Evolutionary conservation across 78 protist genomes (phyloP).

Genomic region (Dictyostelium purpureum): DNA sequence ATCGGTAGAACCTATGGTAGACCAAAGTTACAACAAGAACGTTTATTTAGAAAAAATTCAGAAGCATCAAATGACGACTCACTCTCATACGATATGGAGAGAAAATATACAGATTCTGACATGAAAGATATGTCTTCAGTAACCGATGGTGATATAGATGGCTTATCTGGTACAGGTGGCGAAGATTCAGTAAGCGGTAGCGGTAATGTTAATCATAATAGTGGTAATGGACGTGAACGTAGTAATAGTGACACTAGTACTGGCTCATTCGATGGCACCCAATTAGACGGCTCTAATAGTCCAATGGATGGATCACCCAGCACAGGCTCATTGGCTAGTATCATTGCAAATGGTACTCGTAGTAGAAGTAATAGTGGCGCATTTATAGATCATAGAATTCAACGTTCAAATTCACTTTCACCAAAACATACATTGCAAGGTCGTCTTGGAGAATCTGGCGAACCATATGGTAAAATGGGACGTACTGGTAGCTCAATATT

Average conservation of each 20-base stretch:
- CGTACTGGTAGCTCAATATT: neutral
- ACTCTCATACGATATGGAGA: constrained; percentile 24
- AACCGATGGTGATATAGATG: neutral
- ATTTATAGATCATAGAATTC: constrained; percentile 42
- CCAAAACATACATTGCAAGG: constrained; percentile 54
- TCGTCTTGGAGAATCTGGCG: constrained; percentile 26
- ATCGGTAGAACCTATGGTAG: constrained; percentile 62
- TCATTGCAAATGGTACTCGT: constrained; percentile 28
- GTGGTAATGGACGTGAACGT: constrained; percentile 11
- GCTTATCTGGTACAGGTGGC: neutral
- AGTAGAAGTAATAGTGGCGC: constrained; percentile 43
- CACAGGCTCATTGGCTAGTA: constrained; percentile 18
- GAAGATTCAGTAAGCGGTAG: neutral
- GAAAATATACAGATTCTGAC: constrained; percentile 45
- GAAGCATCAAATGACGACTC: constrained; percentile 75
- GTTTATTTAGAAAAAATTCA: constrained; percentile 58
- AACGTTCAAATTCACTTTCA: constrained; percentile 50
- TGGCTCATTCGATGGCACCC: constrained; percentile 64
- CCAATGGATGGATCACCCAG: constrained; percentile 64
- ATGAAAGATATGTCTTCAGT: neutral
- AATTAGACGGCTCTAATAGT: neutral
- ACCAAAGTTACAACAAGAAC: constrained; percentile 25
- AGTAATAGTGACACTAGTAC: constrained; percentile 55
- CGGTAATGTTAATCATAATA: neutral
- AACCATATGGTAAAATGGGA: constrained; percentile 1